Conservation (phyloP, 1,284 basidiomycete genomes). For the Boletus sp. region DNA sequence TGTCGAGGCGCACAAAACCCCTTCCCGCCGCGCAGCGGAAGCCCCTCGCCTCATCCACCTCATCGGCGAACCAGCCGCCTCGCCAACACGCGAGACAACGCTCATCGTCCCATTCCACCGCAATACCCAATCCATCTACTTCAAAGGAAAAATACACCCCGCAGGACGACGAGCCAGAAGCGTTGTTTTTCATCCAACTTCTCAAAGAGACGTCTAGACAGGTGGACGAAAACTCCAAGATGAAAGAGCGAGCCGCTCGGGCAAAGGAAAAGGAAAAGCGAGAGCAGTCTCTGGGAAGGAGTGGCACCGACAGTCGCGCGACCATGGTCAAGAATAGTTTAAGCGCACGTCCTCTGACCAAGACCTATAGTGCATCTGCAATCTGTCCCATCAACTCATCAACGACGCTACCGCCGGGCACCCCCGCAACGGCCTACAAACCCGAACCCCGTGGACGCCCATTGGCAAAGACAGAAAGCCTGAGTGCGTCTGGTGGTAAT, state of each 20-base stretch:
- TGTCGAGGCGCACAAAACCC: constrained; percentile 10
- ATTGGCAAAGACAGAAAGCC: constrained; percentile 13
- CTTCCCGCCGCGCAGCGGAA: constrained; percentile 9
- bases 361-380: constrained; percentile 22
- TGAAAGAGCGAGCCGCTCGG: constrained; percentile 22
- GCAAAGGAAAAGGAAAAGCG: constrained; percentile 9
- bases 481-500: neutral
- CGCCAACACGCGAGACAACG: constrained; percentile 13
- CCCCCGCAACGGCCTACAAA: neutral
- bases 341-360: constrained; percentile 14
- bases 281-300: constrained; percentile 2
- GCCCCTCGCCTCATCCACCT: constrained; percentile 21
- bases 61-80: constrained; percentile 17
- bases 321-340: neutral
- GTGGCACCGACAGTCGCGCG: neutral
- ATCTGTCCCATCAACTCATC: constrained; percentile 8
- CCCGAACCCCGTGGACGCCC: constrained; percentile 10
- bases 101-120: constrained; percentile 23
- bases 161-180: constrained; percentile 23
- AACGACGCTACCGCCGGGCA: neutral
- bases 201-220: constrained; percentile 21
- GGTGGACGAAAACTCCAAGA: constrained; percentile 26
- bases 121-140: neutral
- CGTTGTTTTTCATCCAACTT: constrained; percentile 23
- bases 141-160: constrained; percentile 5